Evolutionary conservation across 495 filamentous ascomycete species (phyloP).

Genomic region (Pyrenopolyporus hunteri): DNA sequence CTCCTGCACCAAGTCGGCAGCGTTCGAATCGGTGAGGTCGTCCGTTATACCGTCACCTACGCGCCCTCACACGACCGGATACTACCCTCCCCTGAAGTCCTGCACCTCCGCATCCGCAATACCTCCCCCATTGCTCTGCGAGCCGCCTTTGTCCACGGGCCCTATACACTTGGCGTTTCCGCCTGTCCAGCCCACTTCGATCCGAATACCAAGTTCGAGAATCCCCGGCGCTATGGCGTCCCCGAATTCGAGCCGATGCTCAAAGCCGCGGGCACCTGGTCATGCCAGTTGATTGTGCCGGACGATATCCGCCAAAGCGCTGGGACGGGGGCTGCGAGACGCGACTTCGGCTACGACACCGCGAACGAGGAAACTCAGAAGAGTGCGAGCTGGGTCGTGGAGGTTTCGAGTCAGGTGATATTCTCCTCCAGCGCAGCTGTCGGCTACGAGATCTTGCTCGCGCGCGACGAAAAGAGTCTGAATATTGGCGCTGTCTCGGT

Average conservation of each 20-base stretch:
- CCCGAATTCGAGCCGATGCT: conserved; percentile 95
- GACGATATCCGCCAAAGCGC: conserved; percentile 66
- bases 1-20: conserved; percentile 86
- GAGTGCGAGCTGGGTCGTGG: conserved; percentile 85
- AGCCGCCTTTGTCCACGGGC: conserved; percentile 94
- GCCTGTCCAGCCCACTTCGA: conserved; percentile 81
- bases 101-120: conserved; percentile 88
- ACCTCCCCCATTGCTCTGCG: conserved; percentile 88
- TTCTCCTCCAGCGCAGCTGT: conserved; percentile 89
- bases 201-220: conserved; percentile 73
- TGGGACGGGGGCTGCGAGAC: conserved; percentile 44
- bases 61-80: conserved; percentile 87
- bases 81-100: conserved; percentile 75
- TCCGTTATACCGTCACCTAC: conserved; percentile 92
- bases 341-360: conserved; percentile 46
- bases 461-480: conserved; percentile 82
- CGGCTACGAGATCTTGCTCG: conserved; percentile 86
- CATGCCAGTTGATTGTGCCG: conserved; percentile 76
- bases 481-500: conserved; percentile 64
- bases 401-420: conserved; percentile 88
- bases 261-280: conserved; percentile 89
- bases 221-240: conserved; percentile 64
- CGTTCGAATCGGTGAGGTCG: conserved; percentile 90
- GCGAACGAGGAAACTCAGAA: conserved; percentile 44
- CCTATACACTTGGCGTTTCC: conserved; percentile 86